A percentile compares a stretch with the other conserved stretches of the same genome.
Conservation (phyloP, 306 rosid genomes). For the Luffa aegyptiaca region DNA sequence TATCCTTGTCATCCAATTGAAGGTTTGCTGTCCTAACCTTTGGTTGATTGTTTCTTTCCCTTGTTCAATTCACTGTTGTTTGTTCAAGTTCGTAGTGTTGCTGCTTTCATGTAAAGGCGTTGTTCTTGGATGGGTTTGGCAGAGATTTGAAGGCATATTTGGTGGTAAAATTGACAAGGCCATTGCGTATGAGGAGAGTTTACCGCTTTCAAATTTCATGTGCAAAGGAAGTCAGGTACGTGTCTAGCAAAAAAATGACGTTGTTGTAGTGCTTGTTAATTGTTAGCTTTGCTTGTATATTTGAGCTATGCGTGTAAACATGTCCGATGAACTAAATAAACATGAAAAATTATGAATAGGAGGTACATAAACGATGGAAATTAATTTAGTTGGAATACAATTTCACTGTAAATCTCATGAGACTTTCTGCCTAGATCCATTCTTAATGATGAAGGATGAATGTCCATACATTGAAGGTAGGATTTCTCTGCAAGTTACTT, state of each 20-base stretch:
- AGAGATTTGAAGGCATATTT: constrained; percentile 91
- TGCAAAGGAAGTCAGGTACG: constrained; percentile 83
- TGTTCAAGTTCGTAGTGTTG: constrained; percentile 1
- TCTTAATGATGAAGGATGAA: background rate
- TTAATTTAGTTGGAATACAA: background rate
- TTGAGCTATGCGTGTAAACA: background rate
- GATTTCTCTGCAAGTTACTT: background rate
- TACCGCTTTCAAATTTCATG: constrained; percentile 92
- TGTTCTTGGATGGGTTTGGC: constrained; percentile 30
- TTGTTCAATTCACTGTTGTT: constrained; percentile 1
- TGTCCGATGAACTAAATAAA: background rate
- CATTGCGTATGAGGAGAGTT: constrained; percentile 79
- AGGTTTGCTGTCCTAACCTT: constrained; percentile 39
- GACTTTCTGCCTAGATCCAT: background rate
- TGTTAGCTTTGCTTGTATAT: background rate
- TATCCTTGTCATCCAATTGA: constrained; percentile 79
- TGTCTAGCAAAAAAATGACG: background rate
- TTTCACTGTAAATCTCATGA: background rate
- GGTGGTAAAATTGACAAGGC: constrained; percentile 92
- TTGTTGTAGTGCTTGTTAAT: background rate
- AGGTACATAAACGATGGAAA: background rate
- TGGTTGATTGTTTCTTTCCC: background rate
- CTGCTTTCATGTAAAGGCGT: constrained; percentile 13
- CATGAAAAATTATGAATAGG: background rate
- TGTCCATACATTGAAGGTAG: background rate